Base-by-base conservation (phyloP, 2,329 filamentous ascomycete genomes). In the Tympanopsis confertula region DNA sequence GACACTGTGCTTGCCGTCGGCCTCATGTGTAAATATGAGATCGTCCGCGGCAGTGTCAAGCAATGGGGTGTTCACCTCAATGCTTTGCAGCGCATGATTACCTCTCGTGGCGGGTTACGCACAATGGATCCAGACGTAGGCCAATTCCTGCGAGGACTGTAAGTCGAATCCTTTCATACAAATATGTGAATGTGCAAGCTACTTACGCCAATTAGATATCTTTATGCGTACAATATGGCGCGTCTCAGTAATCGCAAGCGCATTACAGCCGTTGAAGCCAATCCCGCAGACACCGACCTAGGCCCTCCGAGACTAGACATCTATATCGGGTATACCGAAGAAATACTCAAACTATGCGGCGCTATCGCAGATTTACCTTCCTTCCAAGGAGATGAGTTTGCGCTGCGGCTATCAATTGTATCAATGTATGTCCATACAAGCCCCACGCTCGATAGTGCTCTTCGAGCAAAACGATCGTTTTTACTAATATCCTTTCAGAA, bases 271-370 rank as follows among this genome's bases (percentile, higher is more conserved):
- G 22, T 41, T 13, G 40, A 42, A 5, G 39, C 45, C 5, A 46
- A 45, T 13, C 43, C 49, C 4, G 47, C 50, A 13, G 39, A 49
- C 18, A 42, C 52, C 19, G 46, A 43, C 4, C n/a, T n/a, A n/a
- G n/a, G n/a, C n/a, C n/a, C n/a, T n/a, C 15, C 30, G 30, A 55
- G 50, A 39, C 41, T 59, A 5, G 56, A 58, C 35, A 56, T 56
- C 18, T 59, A 59, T 36, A 47, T 58, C 24, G 56, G 56, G 3
- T 59, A 57, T 37, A 58, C 55, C 1, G 56, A 59, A 38, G 50
- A 56, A 13, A 44, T 58, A 3, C 45, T 59, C 18, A 53, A 53
- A 39, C 40, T 55, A 19, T 59, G 54, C 36, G 48, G 52, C 7
- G 44, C 48, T 17, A 57, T 57, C 18, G 48, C 54, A 5, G 50